These are phyloP conservation scores for Chlamydomonas reinhardtii DNA, from an alignment of 163 green algal genomes.

Conservation along the genomic window DNA sequence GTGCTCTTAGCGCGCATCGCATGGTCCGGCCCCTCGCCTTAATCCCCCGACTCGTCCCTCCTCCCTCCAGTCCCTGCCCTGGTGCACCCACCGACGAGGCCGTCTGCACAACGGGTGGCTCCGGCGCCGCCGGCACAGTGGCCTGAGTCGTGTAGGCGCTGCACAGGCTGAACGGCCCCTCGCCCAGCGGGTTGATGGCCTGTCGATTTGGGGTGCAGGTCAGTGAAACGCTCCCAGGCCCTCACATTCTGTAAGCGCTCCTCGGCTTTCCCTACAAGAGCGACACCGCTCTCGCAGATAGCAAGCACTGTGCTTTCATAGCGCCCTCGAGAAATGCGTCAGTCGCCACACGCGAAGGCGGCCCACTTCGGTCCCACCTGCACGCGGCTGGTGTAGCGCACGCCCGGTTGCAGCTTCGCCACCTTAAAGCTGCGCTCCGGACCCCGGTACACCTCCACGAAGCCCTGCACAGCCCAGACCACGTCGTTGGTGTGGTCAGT, in stretches of 20 bases:
- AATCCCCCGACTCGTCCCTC: too few species aligned
- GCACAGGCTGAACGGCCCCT: slow-evolving; percentile 68
- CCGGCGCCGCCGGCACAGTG: slow-evolving; percentile 67
- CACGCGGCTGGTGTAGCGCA: slow-evolving; percentile 73
- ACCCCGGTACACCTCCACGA: slow-evolving; percentile 71
- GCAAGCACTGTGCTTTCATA: too few species aligned
- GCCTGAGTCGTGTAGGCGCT: slow-evolving; percentile 73
- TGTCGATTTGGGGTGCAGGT: slow-evolving; percentile 10
- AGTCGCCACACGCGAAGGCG: too few species aligned
- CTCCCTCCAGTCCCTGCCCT: too few species aligned
- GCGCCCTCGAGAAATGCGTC: too few species aligned
- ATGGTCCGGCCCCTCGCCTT: too few species aligned
- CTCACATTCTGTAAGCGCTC: too few species aligned
- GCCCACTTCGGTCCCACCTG: slow-evolving; percentile 50
- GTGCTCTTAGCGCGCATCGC: too few species aligned
- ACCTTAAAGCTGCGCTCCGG: slow-evolving; percentile 68
- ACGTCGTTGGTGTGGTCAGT: too few species aligned
- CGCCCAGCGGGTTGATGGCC: slow-evolving; percentile 70
- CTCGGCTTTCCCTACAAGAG: too few species aligned
- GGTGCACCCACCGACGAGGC: slow-evolving; percentile 47
- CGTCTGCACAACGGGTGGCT: slow-evolving; percentile 55
- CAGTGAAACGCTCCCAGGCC: too few species aligned
- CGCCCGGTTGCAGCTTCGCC: slow-evolving; percentile 66
- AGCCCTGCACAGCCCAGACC: slow-evolving; percentile 59
- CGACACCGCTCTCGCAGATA: too few species aligned